Conservation (phyloP, 202 grass and related monocot genomes). For the Schoenoplectus triqueter region DNA sequence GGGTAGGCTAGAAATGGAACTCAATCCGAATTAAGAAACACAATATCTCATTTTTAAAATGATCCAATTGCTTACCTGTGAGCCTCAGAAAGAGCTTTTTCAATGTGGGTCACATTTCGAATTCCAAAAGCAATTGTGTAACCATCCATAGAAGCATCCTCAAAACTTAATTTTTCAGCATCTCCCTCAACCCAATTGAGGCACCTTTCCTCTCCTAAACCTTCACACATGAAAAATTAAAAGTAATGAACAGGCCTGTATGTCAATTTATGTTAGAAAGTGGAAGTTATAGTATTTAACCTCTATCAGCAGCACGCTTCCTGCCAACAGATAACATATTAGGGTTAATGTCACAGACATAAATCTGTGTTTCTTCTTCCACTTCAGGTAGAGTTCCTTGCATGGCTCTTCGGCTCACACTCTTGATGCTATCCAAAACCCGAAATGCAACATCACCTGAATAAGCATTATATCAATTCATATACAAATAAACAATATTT, state of each 20-base stretch:
- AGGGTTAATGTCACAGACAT: constrained; percentile 90
- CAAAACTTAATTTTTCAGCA: constrained; percentile 87
- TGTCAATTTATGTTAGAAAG: constrained; percentile 1
- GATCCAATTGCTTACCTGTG: constrained; percentile 54
- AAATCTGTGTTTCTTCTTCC: constrained; percentile 88
- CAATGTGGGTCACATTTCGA: constrained; percentile 95
- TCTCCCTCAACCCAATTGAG: constrained; percentile 90
- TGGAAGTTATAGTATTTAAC: constrained; percentile 33
- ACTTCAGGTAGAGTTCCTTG: constrained; percentile 55
- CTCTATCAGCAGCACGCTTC: constrained; percentile 85
- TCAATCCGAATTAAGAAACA: too few species aligned
- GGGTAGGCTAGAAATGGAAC: too few species aligned
- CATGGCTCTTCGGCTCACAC: constrained; percentile 59
- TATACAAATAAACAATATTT: constrained; percentile 16
- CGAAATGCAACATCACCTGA: constrained; percentile 90
- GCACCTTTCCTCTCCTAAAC: constrained; percentile 53
- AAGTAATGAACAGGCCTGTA: constrained; percentile 35
- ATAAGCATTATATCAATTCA: constrained; percentile 24
- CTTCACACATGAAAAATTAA: constrained; percentile 42
- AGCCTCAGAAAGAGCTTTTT: constrained; percentile 87
- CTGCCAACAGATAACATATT: constrained; percentile 92
- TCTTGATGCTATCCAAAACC: constrained; percentile 78
- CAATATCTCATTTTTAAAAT: not conserved
- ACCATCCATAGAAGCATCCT: constrained; percentile 90
- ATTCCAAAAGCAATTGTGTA: constrained; percentile 97